Conservation (phyloP, 2,329 filamentous ascomycete species). For the Ciborinia camelliae region DNA sequence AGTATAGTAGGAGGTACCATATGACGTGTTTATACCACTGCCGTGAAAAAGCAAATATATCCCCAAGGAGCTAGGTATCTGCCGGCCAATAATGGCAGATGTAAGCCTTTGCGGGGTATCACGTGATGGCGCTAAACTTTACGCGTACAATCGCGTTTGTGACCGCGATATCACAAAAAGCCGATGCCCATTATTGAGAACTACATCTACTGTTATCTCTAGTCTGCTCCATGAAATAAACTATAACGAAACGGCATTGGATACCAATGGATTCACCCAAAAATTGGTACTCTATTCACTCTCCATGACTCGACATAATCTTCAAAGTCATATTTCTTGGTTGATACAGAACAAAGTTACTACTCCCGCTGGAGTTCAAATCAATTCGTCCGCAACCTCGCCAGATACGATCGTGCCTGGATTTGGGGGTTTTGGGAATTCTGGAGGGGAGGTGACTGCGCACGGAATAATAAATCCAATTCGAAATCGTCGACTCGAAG, state of each 20-base stretch:
- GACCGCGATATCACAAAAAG: neutral
- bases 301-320: slow-evolving; percentile 40
- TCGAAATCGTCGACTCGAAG: slow-evolving; percentile 22
- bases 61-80: neutral
- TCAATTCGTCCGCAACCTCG: slow-evolving; percentile 9
- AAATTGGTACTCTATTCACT: slow-evolving; percentile 24
- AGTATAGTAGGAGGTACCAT: neutral
- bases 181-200: neutral
- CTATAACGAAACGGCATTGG: neutral
- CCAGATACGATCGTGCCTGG: slow-evolving; percentile 16
- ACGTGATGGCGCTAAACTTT: slow-evolving; percentile 6
- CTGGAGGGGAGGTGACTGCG: slow-evolving; percentile 22
- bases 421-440: slow-evolving; percentile 9
- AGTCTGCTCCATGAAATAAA: no score
- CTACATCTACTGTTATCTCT: neutral
- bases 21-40: neutral
- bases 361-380: slow-evolving; percentile 26
- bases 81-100: neutral
- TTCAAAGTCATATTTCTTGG: slow-evolving; percentile 38
- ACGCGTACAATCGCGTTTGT: slow-evolving; percentile 12
- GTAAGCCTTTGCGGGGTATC: slow-evolving; percentile 7
- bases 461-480: slow-evolving; percentile 19
- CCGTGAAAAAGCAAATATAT: neutral
- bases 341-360: slow-evolving; percentile 34
- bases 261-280: slow-evolving; percentile 30